Base-by-base conservation (phyloP, 345 rosid species). In the Cochlearia excelsa region DNA sequence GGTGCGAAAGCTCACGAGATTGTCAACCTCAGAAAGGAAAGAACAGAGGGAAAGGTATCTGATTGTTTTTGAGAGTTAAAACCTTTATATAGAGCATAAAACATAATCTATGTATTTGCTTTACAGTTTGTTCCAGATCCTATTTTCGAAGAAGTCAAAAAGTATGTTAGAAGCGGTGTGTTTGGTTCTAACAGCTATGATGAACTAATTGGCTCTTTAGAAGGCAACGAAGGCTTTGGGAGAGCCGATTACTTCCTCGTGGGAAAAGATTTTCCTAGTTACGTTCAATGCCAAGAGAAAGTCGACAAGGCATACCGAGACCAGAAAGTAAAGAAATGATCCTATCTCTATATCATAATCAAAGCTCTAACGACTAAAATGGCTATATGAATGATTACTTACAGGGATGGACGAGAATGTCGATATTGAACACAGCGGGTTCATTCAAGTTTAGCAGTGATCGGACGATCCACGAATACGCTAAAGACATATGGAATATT, bases 361-460 rank as follows among this genome's bases (percentile, higher is more conserved):
- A 51, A 34, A 46, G 37, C 7, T 35, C 4, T 54, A 47, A 9
- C 1, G 34, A 50, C 64, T 9, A 35, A 30, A 26, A 46, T 26
- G 1, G 50, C 30, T 11, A 51, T 26, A 16, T 41, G 7, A n/a
- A 61, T 72, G 51, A 11, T 63, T 49, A 59, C 92, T 33, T 33
- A 59, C 92, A 88, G 96, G 67, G 26, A 80, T 85, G 96, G 92
- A 83, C 83, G 38, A 77, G 76, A 56, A 88, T 88, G 92, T 85
- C 92, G 28, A 88, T 88, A 78, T 27, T 88, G 84, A 88, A 88
- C 53, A 81, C 92, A 2, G 92, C 90, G 6, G 82, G 90, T 29
- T 88, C 96, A 6, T 67, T 57, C 84, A 85, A 83, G 74, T 88
- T 88, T 79, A 88, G 96, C 76, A 88, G 96, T 53, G 96, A 88